Conservation (phyloP, 164 flowering plant genomes). For the Piper longum region DNA sequence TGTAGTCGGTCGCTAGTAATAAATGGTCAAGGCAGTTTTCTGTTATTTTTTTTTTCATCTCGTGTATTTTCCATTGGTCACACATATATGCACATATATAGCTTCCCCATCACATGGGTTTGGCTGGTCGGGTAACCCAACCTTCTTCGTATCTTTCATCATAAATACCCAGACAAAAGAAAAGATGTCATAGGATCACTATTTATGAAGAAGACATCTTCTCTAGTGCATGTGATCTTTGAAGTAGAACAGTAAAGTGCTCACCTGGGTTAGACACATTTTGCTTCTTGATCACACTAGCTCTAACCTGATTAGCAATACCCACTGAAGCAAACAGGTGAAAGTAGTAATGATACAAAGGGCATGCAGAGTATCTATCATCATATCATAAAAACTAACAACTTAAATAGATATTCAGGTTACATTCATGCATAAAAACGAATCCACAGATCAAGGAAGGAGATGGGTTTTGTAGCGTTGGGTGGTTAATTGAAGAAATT, state of each 20-base stretch:
- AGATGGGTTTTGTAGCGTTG: too few species aligned
- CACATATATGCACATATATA: too few species aligned
- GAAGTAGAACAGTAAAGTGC: not conserved
- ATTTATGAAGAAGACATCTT: not conserved
- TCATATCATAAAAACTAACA: too few species aligned
- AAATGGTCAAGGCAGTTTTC: constrained; percentile 16
- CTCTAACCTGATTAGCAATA: too few species aligned
- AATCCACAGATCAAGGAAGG: too few species aligned
- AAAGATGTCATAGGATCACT: not conserved
- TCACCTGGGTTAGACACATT: not conserved
- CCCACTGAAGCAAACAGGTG: too few species aligned
- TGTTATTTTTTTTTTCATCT: constrained; percentile 6
- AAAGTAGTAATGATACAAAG: too few species aligned
- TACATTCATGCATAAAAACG: too few species aligned
- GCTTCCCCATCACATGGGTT: not conserved
- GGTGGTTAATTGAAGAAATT: too few species aligned
- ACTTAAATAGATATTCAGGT: too few species aligned
- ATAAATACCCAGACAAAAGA: not conserved
- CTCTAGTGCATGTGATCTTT: not conserved
- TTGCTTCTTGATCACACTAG: too few species aligned
- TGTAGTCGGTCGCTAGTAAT: constrained; percentile 17
- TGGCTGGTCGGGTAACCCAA: not conserved
- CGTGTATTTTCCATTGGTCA: constrained; percentile 1
- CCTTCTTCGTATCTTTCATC: not conserved
- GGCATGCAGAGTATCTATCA: too few species aligned